Evolutionary conservation across 2,329 filamentous ascomycete genomes (phyloP).

Genomic region (Aspergillus ochraceus): DNA sequence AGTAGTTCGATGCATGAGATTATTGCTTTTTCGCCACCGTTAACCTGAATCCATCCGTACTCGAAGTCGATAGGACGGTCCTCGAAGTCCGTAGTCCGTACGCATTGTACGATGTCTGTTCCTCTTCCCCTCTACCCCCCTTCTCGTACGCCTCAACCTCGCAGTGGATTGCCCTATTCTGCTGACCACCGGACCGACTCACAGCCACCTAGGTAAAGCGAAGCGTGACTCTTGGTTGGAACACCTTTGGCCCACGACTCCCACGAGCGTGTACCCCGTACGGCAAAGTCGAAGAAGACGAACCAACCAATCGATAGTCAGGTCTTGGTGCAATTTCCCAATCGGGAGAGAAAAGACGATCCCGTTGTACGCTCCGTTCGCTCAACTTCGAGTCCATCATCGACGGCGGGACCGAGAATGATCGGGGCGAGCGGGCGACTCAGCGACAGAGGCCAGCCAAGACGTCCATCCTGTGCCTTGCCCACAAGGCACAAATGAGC

Average conservation of each 20-base stretch:
- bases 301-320: neutral
- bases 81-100: neutral
- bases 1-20: neutral
- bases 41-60: neutral
- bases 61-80: neutral
- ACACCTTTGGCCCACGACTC: neutral
- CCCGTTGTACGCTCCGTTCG: neutral
- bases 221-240: neutral
- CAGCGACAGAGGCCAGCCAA: neutral
- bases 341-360: neutral
- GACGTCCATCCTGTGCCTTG: neutral
- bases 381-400: neutral
- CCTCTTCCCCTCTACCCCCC: no score
- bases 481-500: no score
- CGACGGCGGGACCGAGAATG: neutral
- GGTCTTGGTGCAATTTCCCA: neutral
- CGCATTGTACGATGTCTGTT: neutral
- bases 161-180: neutral
- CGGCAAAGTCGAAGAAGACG: neutral
- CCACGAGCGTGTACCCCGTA: no score
- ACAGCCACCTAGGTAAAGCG: neutral
- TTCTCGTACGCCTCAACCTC: neutral
- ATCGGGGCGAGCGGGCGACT: no score
- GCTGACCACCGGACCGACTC: neutral
- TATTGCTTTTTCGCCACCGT: neutral